Conservation (phyloP, 768 basidiomycete genomes). For the Dioszegia aurantiaca region DNA sequence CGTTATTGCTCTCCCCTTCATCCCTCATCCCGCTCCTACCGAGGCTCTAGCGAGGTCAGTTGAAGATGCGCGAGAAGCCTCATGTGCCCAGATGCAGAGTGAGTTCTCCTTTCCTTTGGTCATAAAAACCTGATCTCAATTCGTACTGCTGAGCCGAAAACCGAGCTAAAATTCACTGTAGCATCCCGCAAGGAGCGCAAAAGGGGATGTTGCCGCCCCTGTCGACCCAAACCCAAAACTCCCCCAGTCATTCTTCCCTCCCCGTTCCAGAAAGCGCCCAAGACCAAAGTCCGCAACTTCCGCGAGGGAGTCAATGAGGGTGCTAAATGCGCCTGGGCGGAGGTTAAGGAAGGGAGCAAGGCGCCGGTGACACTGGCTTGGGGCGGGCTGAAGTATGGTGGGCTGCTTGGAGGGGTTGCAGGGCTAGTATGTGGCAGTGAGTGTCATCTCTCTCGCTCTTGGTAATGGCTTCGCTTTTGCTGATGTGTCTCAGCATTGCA, state of each 20-base stretch:
- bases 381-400: neutral
- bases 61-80: too few relatives aligned
- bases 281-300: slow-evolving; percentile 3
- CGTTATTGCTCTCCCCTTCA: neutral
- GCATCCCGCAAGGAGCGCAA: too few relatives aligned
- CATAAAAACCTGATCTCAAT: too few relatives aligned
- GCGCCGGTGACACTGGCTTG: neutral
- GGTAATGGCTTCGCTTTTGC: too few relatives aligned
- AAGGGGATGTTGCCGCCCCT: too few relatives aligned
- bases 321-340: slow-evolving; percentile 1
- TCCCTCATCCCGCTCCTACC: too few relatives aligned
- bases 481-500: neutral
- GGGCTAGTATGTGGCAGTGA: neutral
- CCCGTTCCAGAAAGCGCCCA: slow-evolving; percentile 1
- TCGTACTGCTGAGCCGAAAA: too few relatives aligned
- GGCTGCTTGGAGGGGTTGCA: neutral
- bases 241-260: neutral
- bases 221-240: neutral
- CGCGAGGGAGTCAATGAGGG: neutral
- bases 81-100: too few relatives aligned
- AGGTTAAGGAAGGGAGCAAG: neutral
- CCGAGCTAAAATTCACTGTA: too few relatives aligned
- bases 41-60: too few relatives aligned
- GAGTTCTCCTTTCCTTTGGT: too few relatives aligned
- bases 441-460: too few relatives aligned